Evolutionary conservation across 2,329 filamentous ascomycete species (phyloP).

Genomic region (Stemphylium lycopersici): DNA sequence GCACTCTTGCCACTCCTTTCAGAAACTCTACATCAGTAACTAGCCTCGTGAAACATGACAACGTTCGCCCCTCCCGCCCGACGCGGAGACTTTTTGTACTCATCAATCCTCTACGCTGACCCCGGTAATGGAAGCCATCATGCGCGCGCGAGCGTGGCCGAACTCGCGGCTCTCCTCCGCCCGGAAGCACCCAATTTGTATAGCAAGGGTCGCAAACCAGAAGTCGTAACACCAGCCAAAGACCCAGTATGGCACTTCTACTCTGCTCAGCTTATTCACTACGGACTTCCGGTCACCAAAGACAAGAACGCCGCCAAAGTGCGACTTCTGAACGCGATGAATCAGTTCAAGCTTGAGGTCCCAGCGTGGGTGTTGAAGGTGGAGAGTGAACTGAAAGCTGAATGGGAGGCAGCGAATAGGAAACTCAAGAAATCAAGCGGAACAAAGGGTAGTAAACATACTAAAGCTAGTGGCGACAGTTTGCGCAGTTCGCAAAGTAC

Average conservation of each 20-base stretch:
- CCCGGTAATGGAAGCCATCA: constrained; percentile 41
- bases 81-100: constrained; percentile 38
- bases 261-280: constrained; percentile 67
- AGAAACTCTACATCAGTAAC: too few relatives aligned
- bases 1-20: too few relatives aligned
- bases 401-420: constrained; percentile 60
- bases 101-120: constrained; percentile 39
- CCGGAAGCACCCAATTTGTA: constrained; percentile 27
- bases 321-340: constrained; percentile 64
- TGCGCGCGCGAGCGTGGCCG: constrained; percentile 37
- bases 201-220: constrained; percentile 15
- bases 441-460: too few relatives aligned
- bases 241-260: constrained; percentile 67
- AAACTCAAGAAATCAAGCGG: constrained; percentile 50
- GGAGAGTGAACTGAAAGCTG: constrained; percentile 63
- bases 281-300: constrained; percentile 63
- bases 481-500: background rate
- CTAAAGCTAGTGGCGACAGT: background rate
- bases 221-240: constrained; percentile 28
- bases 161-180: constrained; percentile 38
- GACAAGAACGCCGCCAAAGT: constrained; percentile 65
- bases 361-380: constrained; percentile 57
- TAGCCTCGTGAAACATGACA: constrained; percentile 12
- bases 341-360: constrained; percentile 55
- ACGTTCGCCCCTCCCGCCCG: constrained; percentile 38